Evolutionary conservation across 805 yeast genomes (phyloP), one percentile per base, ranked within the genome.

Genomic region (Helenozyma baotianmanensis): DNA sequence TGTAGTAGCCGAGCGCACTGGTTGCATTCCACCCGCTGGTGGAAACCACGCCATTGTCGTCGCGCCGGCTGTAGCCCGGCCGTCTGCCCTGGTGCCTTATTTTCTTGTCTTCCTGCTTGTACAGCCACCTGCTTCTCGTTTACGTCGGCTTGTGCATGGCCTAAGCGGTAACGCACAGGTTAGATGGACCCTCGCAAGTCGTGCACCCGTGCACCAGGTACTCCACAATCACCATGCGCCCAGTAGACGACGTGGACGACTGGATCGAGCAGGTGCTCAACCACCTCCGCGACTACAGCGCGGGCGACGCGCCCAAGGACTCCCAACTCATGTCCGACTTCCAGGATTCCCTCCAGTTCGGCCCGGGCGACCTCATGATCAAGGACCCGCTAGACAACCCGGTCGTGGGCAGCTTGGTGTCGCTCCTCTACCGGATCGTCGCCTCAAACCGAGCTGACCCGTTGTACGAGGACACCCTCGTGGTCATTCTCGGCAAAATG

Each of bases 351-450:
- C 26, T 39, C 23, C 30, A 29, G 2, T 35, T 13, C 24, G 40
- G 36, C 14, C 14, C 19, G 6, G 40, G 38, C 11, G 21, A 28
- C 6, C 31, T 36, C 18, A 7, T 22, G 11, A 30, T 23, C 27
- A 9, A 6, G 11, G 33, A 32, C 23, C 29, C 28, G 9, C 14
- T 38, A 11, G 31, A 32, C 18, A 35, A 25, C 19, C 43, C 45
- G 21, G 38, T 39, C 25, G 22, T 43, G 28, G 26, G 30, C 15
- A 27, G 27, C 17, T 27, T 40, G 25, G 37, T 43, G 18, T 37
- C 12, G 19, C 36, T 41, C 4, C 40, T 42, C 18, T 23, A 33
- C 11, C 28, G 34, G 2, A 33, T 42, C 4, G n/a, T 26, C 16
- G 12, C 25, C n/a, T 11, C 15, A 3, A 17, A 8, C 7, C 7